phyloP scores from a whole-genome alignment of 2,329 filamentous ascomycete genomes.

The Cladophialophora psammophila region DNA sequence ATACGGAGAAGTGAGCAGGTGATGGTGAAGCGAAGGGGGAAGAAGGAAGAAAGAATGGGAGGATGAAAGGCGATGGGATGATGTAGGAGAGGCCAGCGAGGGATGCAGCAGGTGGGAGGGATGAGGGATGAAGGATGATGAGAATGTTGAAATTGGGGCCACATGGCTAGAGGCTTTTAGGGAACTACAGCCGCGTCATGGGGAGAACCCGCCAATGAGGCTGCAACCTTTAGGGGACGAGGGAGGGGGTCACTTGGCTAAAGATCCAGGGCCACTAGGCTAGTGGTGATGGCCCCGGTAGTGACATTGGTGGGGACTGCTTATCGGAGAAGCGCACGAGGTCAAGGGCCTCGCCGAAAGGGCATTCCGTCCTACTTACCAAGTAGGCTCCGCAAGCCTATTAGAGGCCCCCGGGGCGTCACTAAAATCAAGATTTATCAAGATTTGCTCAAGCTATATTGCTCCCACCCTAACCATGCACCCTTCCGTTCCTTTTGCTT shows the following conservation, averaged over 20 bases:
- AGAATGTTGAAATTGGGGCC: constrained; percentile 3
- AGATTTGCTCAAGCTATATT: constrained; percentile 4
- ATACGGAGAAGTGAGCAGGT: constrained; percentile 3
- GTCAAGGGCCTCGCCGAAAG: neutral
- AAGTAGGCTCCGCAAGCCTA: too few relatives aligned
- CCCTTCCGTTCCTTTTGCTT: neutral
- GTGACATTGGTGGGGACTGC: constrained; percentile 5
- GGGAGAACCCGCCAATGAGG: constrained; percentile 11
- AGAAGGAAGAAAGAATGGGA: constrained; percentile 3
- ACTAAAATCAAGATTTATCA: neutral
- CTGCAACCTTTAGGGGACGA: constrained; percentile 1
- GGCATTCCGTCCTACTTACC: too few relatives aligned
- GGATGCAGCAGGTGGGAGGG: constrained; percentile 13
- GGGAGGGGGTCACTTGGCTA: neutral
- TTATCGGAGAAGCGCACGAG: constrained; percentile 16
- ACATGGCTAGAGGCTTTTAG: constrained; percentile 21
- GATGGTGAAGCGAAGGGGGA: neutral
- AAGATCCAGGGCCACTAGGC: neutral
- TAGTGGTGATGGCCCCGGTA: neutral
- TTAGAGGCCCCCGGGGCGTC: neutral
- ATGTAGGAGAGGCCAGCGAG: constrained; percentile 14
- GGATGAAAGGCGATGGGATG: constrained; percentile 11
- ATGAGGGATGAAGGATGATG: constrained; percentile 22
- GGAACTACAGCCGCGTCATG: constrained; percentile 22
- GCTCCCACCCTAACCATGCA: neutral